Percentiles rank a stretch among this genome's conserved stretches.
phyloP scores from a whole-genome alignment of 2,329 filamentous ascomycete genomes.

The Colletotrichum eremochloae region DNA sequence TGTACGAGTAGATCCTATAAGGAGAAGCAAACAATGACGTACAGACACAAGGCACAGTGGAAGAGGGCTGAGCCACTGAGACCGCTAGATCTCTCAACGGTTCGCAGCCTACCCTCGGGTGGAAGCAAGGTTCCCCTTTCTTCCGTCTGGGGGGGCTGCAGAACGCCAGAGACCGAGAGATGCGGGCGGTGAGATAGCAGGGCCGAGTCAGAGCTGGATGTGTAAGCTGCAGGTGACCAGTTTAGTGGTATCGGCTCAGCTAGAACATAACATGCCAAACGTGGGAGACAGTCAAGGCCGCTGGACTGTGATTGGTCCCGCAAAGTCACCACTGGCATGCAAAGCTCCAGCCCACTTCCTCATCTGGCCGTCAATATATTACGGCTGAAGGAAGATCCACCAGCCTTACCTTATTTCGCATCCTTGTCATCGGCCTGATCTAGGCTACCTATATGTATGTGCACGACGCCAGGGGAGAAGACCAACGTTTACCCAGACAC shows the following conservation, averaged over 20 bases:
- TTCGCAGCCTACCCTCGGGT: background rate
- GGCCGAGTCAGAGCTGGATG: conserved; percentile 34
- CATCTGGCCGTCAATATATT: conserved; percentile 35
- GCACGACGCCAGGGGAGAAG: background rate
- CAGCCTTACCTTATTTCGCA: conserved; percentile 40
- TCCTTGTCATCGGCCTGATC: conserved; percentile 26
- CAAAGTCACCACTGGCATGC: conserved; percentile 35
- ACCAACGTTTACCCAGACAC: background rate
- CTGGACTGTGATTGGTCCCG: conserved; percentile 31
- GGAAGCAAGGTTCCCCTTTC: conserved; percentile 12
- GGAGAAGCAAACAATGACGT: conserved; percentile 16
- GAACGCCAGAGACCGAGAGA: conserved; percentile 10
- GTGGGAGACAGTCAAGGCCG: conserved; percentile 5
- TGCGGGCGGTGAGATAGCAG: background rate
- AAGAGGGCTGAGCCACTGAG: conserved; percentile 12
- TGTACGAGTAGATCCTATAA: conserved; percentile 3
- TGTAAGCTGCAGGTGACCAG: conserved; percentile 38
- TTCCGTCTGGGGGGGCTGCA: conserved; percentile 9
- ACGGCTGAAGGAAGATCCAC: conserved; percentile 41
- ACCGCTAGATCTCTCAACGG: conserved; percentile 12
- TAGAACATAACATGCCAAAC: conserved; percentile 23
- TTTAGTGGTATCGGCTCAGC: conserved; percentile 35
- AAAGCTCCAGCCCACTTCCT: conserved; percentile 39
- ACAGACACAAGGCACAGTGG: background rate
- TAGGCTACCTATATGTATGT: background rate